phyloP scores from a whole-genome alignment of 192 early-diverging fungal genomes.

The Backusella australiensis region DNA sequence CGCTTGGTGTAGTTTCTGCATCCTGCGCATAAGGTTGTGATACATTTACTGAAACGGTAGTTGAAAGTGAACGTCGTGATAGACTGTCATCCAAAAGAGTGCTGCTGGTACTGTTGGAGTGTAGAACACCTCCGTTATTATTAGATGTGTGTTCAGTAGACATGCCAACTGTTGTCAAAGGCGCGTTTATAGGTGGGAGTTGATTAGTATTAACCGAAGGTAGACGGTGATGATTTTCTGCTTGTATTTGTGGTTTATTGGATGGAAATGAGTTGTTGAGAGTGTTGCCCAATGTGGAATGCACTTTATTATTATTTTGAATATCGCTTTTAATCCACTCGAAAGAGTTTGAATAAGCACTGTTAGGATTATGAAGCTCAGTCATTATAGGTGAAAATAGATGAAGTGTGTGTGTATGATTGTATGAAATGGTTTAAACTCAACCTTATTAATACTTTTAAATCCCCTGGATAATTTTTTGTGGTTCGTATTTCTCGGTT shows the following conservation, averaged over 20 bases:
- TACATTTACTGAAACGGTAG: neutral
- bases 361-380: conserved; percentile 6
- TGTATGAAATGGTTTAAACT: conserved; percentile 8
- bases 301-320: conserved; percentile 2
- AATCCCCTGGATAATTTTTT: neutral
- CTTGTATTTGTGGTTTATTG: neutral
- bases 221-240: neutral
- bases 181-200: conserved; percentile 15
- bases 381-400: conserved; percentile 9
- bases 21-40: neutral
- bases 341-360: conserved; percentile 4
- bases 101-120: neutral
- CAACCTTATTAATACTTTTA: conserved; percentile 1
- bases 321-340: neutral
- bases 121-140: neutral
- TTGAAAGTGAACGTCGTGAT: conserved; percentile 8
- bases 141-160: neutral
- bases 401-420: conserved; percentile 3
- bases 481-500: conserved; percentile 1
- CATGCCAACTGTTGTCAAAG: conserved; percentile 2
- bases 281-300: neutral
- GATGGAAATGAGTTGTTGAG: neutral
- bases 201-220: conserved; percentile 5
- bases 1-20: neutral
- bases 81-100: conserved; percentile 5